Percentiles rank a stretch among this genome's conserved stretches.
Conservation (phyloP, 2,329 filamentous ascomycete species). For the Fusarium coicis region DNA sequence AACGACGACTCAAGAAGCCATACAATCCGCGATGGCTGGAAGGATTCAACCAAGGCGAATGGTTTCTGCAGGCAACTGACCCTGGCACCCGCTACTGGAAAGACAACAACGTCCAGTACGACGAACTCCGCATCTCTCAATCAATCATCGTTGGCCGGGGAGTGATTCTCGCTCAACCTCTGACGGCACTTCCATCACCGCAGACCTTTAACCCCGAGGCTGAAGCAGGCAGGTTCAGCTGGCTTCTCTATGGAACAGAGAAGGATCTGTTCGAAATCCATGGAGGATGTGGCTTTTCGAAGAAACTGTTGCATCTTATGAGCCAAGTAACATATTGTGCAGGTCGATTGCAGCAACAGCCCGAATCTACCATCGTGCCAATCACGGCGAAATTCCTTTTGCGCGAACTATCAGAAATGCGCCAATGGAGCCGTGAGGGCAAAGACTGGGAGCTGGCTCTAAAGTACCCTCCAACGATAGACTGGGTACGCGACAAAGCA, state of each 20-base stretch:
- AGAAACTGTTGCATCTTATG: constrained; percentile 51
- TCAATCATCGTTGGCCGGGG: constrained; percentile 54
- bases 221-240: constrained; percentile 50
- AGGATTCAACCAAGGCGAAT: constrained; percentile 51
- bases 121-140: constrained; percentile 50
- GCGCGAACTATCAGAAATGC: constrained; percentile 46
- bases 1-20: constrained; percentile 49
- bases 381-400: constrained; percentile 45
- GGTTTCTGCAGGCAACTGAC: constrained; percentile 50
- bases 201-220: constrained; percentile 43
- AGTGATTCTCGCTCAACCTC: constrained; percentile 54
- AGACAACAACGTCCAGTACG: constrained; percentile 48
- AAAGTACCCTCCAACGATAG: constrained; percentile 34
- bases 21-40: constrained; percentile 51
- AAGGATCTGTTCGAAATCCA: constrained; percentile 52
- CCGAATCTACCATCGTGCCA: constrained; percentile 46
- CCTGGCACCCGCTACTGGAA: constrained; percentile 52
- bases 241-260: constrained; percentile 52
- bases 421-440: constrained; percentile 51
- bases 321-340: constrained; percentile 53
- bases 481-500: constrained; percentile 45
- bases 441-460: constrained; percentile 34
- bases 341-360: constrained; percentile 49
- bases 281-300: constrained; percentile 56
- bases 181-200: constrained; percentile 48